These are phyloP conservation scores for Fusarium sp. DNA, from an alignment of 2,329 filamentous ascomycete species.

Conservation along the genomic window DNA sequence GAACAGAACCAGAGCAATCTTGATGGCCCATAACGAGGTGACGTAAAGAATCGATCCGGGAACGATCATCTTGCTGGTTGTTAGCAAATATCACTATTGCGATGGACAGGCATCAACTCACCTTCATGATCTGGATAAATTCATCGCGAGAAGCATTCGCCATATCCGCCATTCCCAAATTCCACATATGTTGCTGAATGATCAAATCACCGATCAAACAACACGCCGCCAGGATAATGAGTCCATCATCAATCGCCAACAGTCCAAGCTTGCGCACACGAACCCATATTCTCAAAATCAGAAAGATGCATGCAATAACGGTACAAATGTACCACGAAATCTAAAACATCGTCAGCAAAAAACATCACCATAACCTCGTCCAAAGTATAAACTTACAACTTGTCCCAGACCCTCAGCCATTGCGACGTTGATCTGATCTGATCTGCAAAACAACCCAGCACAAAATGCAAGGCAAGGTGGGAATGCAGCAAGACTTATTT, in stretches of 20 bases:
- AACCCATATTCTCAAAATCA: constrained; percentile 31
- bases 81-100: background rate
- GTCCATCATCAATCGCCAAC: constrained; percentile 29
- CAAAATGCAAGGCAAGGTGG: background rate
- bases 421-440: constrained; percentile 22
- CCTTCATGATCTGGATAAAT: constrained; percentile 42
- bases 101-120: background rate
- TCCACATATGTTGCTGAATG: constrained; percentile 41
- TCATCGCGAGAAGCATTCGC: constrained; percentile 30
- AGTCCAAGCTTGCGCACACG: constrained; percentile 29
- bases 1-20: constrained; percentile 53
- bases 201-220: constrained; percentile 36
- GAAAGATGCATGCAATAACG: constrained; percentile 28
- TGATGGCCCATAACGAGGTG: constrained; percentile 53
- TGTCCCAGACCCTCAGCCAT: constrained; percentile 40
- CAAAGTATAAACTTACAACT: constrained; percentile 23
- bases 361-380: background rate
- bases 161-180: constrained; percentile 42
- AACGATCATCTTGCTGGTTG: constrained; percentile 47
- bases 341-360: constrained; percentile 1
- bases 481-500: constrained; percentile 32
- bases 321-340: constrained; percentile 41
- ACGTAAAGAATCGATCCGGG: constrained; percentile 54
- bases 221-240: constrained; percentile 28
- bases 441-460: constrained; percentile 4